A percentile compares a stretch with the other conserved stretches of the same genome.
These are phyloP conservation scores for Citrus australasica DNA, from an alignment of 345 rosid genomes.

Conservation along the genomic window DNA sequence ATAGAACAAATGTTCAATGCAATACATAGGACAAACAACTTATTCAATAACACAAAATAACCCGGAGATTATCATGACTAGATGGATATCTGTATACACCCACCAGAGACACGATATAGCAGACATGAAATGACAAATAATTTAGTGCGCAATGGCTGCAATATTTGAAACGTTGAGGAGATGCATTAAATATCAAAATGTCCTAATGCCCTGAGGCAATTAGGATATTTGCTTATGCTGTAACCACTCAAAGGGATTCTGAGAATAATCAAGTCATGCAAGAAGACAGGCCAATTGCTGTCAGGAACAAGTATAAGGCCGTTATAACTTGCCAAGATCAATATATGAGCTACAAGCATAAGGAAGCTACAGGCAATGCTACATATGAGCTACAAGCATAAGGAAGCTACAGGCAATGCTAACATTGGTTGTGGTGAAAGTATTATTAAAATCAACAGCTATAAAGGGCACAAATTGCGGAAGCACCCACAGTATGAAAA, in stretches of 20 bases:
- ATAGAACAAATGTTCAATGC: slow-evolving; percentile 14
- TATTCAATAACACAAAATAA: neutral
- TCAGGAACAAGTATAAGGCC: neutral
- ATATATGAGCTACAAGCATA: neutral
- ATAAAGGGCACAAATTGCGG: neutral
- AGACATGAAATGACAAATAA: neutral
- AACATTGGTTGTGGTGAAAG: neutral
- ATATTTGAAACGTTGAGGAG: neutral
- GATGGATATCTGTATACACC: neutral
- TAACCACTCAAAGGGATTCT: neutral
- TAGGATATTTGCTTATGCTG: neutral
- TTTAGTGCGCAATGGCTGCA: neutral
- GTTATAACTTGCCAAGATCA: neutral
- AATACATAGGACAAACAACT: neutral
- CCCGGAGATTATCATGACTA: neutral
- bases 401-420: neutral
- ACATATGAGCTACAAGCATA: neutral
- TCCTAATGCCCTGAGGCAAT: neutral
- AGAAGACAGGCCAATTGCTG: neutral
- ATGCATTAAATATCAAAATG: neutral
- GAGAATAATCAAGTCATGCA: neutral
- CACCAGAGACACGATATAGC: neutral
- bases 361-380: neutral
- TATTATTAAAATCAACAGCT: neutral
- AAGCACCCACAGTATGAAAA: neutral